phyloP scores from a whole-genome alignment of 306 rosid genomes.

The Delonix regia region DNA sequence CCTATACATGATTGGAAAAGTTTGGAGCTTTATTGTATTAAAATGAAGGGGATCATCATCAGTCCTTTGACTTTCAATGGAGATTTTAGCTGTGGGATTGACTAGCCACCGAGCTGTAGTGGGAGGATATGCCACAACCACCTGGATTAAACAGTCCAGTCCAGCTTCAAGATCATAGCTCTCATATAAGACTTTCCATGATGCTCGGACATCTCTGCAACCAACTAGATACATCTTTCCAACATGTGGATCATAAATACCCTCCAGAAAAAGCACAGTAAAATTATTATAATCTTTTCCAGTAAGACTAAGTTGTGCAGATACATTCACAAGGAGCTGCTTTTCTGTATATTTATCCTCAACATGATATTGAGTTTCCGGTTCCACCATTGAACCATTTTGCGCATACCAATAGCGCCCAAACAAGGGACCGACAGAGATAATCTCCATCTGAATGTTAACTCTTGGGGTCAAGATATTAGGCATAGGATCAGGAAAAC shows the following conservation, averaged over 20 bases:
- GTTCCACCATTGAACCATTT: slow-evolving; percentile 49
- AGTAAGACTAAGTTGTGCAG: slow-evolving; percentile 68
- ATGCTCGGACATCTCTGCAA: slow-evolving; percentile 83
- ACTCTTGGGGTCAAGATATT: slow-evolving; percentile 45
- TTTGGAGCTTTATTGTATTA: slow-evolving; percentile 56
- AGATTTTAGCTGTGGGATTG: slow-evolving; percentile 67
- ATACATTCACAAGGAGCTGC: slow-evolving; percentile 87
- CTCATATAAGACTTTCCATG: slow-evolving; percentile 66
- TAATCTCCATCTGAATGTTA: slow-evolving; percentile 70
- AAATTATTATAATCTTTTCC: slow-evolving; percentile 60
- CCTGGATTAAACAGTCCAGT: slow-evolving; percentile 80
- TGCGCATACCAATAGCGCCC: slow-evolving; percentile 58
- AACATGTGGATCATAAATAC: slow-evolving; percentile 77
- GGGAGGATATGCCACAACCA: slow-evolving; percentile 84
- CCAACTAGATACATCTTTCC: slow-evolving; percentile 90
- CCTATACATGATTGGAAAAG: slow-evolving; percentile 70
- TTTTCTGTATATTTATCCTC: slow-evolving; percentile 71
- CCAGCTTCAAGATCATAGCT: slow-evolving; percentile 83
- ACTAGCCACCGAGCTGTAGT: slow-evolving; percentile 79
- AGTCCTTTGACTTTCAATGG: slow-evolving; percentile 70
- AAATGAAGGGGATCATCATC: slow-evolving; percentile 75
- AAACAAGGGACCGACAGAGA: slow-evolving; percentile 77
- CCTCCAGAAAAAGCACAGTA: slow-evolving; percentile 76
- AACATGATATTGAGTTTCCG: slow-evolving; percentile 57
- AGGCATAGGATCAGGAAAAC: slow-evolving; percentile 52